These are phyloP conservation scores for Daldinia loculata DNA, from an alignment of 495 filamentous ascomycete genomes.

Conservation along the genomic window DNA sequence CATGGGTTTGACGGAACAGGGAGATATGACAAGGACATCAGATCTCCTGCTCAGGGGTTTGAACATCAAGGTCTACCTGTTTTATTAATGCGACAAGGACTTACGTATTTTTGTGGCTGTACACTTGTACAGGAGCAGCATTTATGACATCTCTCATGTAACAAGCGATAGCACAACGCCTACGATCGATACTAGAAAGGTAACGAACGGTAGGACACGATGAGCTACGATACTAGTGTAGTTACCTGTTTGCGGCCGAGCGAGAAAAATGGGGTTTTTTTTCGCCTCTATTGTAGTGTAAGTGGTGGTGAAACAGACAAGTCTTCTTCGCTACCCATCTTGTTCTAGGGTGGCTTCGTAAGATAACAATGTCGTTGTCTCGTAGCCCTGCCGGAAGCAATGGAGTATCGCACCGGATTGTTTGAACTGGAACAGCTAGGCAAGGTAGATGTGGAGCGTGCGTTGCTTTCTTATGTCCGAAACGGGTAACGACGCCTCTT, in stretches of 20 bases:
- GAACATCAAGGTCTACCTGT: constrained; percentile 18
- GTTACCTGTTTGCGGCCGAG: background rate
- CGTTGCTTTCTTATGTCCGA: constrained; percentile 13
- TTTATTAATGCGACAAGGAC: constrained; percentile 41
- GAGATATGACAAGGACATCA: constrained; percentile 24
- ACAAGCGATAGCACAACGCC: background rate
- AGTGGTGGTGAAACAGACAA: constrained; percentile 40
- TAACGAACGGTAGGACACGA: background rate
- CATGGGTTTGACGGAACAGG: constrained; percentile 36
- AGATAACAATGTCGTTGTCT: constrained; percentile 26
- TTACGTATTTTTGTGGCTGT: constrained; percentile 9
- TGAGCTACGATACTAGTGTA: background rate
- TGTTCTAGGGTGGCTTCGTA: constrained; percentile 23
- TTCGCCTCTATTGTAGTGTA: background rate
- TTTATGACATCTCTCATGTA: background rate
- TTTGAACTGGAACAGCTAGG: constrained; percentile 28
- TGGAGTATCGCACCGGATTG: constrained; percentile 22
- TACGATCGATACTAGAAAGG: background rate
- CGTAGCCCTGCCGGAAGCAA: constrained; percentile 35
- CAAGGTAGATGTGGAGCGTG: constrained; percentile 9
- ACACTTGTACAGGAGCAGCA: background rate
- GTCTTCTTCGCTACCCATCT: constrained; percentile 9
- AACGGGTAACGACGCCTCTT: constrained; percentile 31
- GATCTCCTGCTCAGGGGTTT: constrained; percentile 40
- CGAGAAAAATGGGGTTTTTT: constrained; percentile 16